A percentile compares a stretch with the other conserved stretches of the same genome.
Evolutionary conservation across 2,329 filamentous ascomycete species (phyloP).

Genomic region (Colletotrichum agaves): DNA sequence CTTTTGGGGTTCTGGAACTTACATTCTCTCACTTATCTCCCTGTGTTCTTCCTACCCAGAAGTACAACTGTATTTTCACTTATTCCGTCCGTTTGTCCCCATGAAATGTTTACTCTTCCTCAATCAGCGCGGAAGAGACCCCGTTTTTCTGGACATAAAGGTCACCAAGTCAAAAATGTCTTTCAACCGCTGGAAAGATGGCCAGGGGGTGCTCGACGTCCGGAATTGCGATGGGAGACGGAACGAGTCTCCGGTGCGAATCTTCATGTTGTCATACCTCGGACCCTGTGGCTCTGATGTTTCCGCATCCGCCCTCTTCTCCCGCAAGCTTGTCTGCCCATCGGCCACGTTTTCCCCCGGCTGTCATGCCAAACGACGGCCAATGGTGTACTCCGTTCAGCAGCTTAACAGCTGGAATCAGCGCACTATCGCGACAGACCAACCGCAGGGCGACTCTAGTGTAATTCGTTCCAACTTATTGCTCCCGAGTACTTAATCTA

Average conservation of each 20-base stretch:
- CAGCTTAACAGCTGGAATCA: slow-evolving; percentile 16
- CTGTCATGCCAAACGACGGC: neutral
- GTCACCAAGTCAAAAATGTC: no score
- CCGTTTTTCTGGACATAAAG: no score
- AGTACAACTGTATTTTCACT: neutral
- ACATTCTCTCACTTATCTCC: neutral
- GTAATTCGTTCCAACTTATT: neutral
- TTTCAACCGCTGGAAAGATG: neutral
- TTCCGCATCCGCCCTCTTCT: neutral
- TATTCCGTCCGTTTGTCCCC: no score
- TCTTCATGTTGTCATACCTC: neutral
- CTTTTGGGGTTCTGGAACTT: neutral
- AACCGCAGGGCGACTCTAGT: neutral
- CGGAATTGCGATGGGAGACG: no score
- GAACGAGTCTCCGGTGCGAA: neutral
- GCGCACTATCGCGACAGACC: neutral
- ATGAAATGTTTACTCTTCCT: slow-evolving; percentile 11
- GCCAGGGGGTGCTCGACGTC: no score
- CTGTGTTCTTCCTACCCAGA: neutral
- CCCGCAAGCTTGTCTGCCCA: neutral
- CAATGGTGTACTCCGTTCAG: neutral
- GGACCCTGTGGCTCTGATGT: slow-evolving; percentile 1
- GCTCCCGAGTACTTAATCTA: slow-evolving; percentile 3
- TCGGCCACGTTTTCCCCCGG: neutral
- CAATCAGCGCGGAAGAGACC: no score